These are phyloP conservation scores for Penicillium samsonianum DNA, from an alignment of 495 filamentous ascomycete genomes.

Conservation along the genomic window DNA sequence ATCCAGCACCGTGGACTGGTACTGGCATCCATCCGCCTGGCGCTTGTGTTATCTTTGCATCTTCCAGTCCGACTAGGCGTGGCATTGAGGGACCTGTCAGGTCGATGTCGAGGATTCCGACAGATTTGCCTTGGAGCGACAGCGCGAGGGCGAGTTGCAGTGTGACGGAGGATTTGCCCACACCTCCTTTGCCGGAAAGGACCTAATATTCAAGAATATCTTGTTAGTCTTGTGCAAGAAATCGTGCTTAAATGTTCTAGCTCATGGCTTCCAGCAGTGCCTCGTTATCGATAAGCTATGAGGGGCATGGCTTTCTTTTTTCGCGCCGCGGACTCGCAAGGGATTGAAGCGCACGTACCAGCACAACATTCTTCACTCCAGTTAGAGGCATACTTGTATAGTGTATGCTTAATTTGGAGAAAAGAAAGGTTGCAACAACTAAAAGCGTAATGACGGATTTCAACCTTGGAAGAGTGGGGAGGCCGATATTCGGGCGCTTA, in stretches of 20 bases:
- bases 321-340: slow-evolving; percentile 12
- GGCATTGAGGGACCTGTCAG: slow-evolving; percentile 96
- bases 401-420: slow-evolving; percentile 1
- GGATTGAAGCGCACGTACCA: slow-evolving; percentile 32
- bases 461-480: slow-evolving; percentile 25
- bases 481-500: slow-evolving; percentile 46
- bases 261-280: neutral
- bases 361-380: slow-evolving; percentile 55
- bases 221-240: slow-evolving; percentile 6
- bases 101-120: slow-evolving; percentile 95
- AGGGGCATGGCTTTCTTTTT: slow-evolving; percentile 7
- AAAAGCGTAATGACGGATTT: slow-evolving; percentile 11
- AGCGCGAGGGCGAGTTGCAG: slow-evolving; percentile 93
- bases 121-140: slow-evolving; percentile 76
- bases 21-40: slow-evolving; percentile 90
- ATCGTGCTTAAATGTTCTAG: neutral
- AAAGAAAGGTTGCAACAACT: neutral
- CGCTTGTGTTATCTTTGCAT: slow-evolving; percentile 84
- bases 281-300: slow-evolving; percentile 49
- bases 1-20: slow-evolving; percentile 61
- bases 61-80: slow-evolving; percentile 86
- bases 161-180: slow-evolving; percentile 95
- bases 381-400: slow-evolving; percentile 46
- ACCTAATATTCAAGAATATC: slow-evolving; percentile 40
- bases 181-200: slow-evolving; percentile 96